Percentiles rank a stretch among this genome's conserved stretches.
phyloP scores from a whole-genome alignment of 2,329 filamentous ascomycete genomes.

The Alternaria gansuensis region DNA sequence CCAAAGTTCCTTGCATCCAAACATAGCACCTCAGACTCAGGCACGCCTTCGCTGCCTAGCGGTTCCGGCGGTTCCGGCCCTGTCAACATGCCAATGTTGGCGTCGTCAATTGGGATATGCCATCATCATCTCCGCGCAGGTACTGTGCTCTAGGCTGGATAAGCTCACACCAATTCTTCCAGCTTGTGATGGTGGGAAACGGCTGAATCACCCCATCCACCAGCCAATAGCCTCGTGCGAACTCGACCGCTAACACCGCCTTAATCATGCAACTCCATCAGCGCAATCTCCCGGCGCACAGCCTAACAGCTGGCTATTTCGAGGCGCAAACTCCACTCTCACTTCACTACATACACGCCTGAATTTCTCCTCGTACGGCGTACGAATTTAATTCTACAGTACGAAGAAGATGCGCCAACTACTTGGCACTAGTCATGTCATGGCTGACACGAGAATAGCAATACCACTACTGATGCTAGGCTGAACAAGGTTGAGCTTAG shows the following conservation, averaged over 20 bases:
- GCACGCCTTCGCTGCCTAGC: not conserved
- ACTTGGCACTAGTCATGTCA: not conserved
- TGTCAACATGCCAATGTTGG: constrained; percentile 3
- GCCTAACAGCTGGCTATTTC: constrained; percentile 6
- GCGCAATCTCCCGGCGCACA: constrained; percentile 4
- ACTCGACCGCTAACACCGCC: not conserved
- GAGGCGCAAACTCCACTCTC: not conserved
- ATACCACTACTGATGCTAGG: constrained; percentile 4
- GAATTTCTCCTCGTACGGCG: not conserved
- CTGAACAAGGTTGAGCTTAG: constrained; percentile 7
- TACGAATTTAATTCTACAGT: constrained; percentile 5
- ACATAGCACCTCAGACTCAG: constrained; percentile 3
- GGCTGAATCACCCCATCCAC: not conserved
- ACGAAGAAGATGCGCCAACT: constrained; percentile 7
- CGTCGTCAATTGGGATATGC: not conserved
- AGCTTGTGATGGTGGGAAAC: not conserved
- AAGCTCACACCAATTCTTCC: not conserved
- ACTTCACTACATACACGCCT: not conserved
- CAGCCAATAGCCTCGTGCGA: constrained; percentile 3
- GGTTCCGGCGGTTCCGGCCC: not conserved
- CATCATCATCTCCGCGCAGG: not conserved
- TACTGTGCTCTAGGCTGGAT: not conserved
- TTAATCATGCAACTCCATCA: constrained; percentile 3
- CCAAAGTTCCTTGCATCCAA: constrained; percentile 1
- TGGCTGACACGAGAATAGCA: constrained; percentile 2